Conservation (phyloP, 1,284 basidiomycete genomes). For the Sporisorium scitamineum region DNA sequence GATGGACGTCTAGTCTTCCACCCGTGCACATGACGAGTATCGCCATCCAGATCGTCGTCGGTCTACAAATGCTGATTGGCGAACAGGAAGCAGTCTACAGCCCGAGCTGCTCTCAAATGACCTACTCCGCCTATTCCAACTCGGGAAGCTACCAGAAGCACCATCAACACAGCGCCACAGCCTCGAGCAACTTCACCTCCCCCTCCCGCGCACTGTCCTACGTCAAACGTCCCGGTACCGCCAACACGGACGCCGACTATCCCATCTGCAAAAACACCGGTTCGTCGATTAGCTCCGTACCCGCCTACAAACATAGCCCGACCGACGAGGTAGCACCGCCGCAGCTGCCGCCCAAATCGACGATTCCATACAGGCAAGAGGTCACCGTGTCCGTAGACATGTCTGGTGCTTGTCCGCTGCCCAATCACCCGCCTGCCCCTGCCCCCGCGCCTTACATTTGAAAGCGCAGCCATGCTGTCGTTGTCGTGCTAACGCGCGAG, state of each 20-base stretch:
- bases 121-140: constrained; percentile 18
- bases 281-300: constrained; percentile 25
- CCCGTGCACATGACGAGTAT: constrained; percentile 32
- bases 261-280: constrained; percentile 14
- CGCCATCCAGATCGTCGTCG: constrained; percentile 40
- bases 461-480: too few species aligned
- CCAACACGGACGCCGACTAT: constrained; percentile 10
- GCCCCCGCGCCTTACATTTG: background rate
- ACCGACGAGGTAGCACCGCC: constrained; percentile 6
- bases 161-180: background rate
- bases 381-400: constrained; percentile 29
- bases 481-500: too few species aligned
- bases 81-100: constrained; percentile 51
- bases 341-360: constrained; percentile 12
- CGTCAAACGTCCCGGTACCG: constrained; percentile 40
- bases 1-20: constrained; percentile 28
- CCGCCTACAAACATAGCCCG: constrained; percentile 16
- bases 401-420: constrained; percentile 6
- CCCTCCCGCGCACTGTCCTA: constrained; percentile 12
- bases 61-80: constrained; percentile 43
- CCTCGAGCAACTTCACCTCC: constrained; percentile 9
- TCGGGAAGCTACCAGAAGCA: too few species aligned
- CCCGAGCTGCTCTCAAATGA: constrained; percentile 23
- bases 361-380: constrained; percentile 12
- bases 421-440: background rate